Evolutionary conservation across 805 yeast genomes (phyloP).

Genomic region (Komagataella populi): DNA sequence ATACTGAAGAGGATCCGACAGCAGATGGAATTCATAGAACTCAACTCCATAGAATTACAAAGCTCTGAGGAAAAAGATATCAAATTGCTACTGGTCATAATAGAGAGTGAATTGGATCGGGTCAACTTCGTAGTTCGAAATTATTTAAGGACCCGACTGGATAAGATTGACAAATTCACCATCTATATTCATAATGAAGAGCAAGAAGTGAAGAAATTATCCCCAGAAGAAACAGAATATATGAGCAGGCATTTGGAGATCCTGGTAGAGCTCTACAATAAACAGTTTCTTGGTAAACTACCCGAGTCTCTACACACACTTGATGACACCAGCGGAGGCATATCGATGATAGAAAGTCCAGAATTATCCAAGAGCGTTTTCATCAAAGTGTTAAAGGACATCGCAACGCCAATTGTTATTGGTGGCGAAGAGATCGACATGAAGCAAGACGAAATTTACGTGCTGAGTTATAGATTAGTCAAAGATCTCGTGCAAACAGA

Average conservation of each 20-base stretch:
- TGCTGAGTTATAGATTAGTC: slow-evolving; percentile 51
- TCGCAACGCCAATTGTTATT: slow-evolving; percentile 24
- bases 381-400: slow-evolving; percentile 33
- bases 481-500: slow-evolving; percentile 24
- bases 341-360: slow-evolving; percentile 72
- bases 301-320: slow-evolving; percentile 60
- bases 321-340: slow-evolving; percentile 58
- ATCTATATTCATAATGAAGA: slow-evolving; percentile 39
- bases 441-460: slow-evolving; percentile 55
- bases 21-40: slow-evolving; percentile 66
- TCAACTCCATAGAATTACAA: slow-evolving; percentile 66
- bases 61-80: slow-evolving; percentile 42
- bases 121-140: slow-evolving; percentile 70
- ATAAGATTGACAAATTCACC: slow-evolving; percentile 61
- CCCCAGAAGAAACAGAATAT: slow-evolving; percentile 48
- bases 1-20: slow-evolving; percentile 45
- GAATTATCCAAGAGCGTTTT: slow-evolving; percentile 70
- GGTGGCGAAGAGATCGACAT: slow-evolving; percentile 47
- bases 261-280: slow-evolving; percentile 49
- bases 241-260: slow-evolving; percentile 58
- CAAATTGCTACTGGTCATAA: slow-evolving; percentile 67
- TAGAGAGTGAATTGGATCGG: slow-evolving; percentile 87
- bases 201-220: slow-evolving; percentile 25
- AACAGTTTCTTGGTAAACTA: slow-evolving; percentile 48
- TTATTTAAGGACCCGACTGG: slow-evolving; percentile 64